Percentiles rank a stretch among this genome's conserved stretches.
Evolutionary conservation across 495 filamentous ascomycete species (phyloP).

Genomic region (Neurospora pannonica): DNA sequence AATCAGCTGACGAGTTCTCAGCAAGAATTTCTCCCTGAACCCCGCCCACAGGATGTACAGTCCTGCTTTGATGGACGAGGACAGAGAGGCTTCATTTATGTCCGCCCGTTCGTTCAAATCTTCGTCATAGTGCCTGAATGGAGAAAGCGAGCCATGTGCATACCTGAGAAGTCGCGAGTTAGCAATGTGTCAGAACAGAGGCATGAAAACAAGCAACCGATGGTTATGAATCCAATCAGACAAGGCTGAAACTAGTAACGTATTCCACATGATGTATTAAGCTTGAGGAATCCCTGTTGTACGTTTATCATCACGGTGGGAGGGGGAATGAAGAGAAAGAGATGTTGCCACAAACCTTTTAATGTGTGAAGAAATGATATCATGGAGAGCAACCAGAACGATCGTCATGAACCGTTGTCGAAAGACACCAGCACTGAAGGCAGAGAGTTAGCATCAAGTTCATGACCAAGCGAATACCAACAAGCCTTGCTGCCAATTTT

Average conservation of each 20-base stretch:
- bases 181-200: slow-evolving; percentile 24
- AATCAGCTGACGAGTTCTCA: slow-evolving; percentile 97
- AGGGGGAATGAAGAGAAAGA: slow-evolving; percentile 10
- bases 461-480: slow-evolving; percentile 2
- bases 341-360: slow-evolving; percentile 50
- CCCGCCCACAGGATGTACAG: slow-evolving; percentile 82
- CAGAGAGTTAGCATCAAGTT: slow-evolving; percentile 12
- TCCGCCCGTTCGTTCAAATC: slow-evolving; percentile 97
- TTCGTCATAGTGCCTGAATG: slow-evolving; percentile 63
- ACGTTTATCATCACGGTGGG: slow-evolving; percentile 70
- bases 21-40: slow-evolving; percentile 68
- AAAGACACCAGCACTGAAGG: slow-evolving; percentile 12
- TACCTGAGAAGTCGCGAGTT: slow-evolving; percentile 45
- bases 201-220: slow-evolving; percentile 16
- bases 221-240: slow-evolving; percentile 51
- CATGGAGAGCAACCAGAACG: background rate
- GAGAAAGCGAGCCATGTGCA: slow-evolving; percentile 28
- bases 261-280: slow-evolving; percentile 79
- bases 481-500: slow-evolving; percentile 3
- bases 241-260: slow-evolving; percentile 90
- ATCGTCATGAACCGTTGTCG: background rate
- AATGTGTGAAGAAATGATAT: background rate
- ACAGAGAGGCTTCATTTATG: slow-evolving; percentile 66
- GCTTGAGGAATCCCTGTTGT: slow-evolving; percentile 94
- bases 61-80: slow-evolving; percentile 56